phyloP scores from a whole-genome alignment of 2,329 filamentous ascomycete species.

The Scedosporium aurantiacum region DNA sequence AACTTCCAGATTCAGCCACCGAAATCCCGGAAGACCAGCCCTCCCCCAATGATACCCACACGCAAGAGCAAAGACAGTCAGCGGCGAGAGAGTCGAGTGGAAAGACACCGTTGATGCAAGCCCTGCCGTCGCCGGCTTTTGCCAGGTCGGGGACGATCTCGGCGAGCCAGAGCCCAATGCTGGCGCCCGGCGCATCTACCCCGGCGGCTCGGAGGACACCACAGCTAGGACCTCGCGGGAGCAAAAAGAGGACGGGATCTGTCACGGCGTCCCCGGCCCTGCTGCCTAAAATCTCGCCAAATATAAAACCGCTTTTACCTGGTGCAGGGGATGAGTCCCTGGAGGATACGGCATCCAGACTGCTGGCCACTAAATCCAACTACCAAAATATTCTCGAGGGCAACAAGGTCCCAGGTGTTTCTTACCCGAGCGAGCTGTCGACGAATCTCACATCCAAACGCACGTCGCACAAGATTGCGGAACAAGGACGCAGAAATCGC shows the following conservation, averaged over 20 bases:
- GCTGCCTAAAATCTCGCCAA: slow-evolving; percentile 81
- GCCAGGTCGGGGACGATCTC: slow-evolving; percentile 31
- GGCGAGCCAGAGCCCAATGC: slow-evolving; percentile 56
- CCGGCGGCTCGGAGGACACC: slow-evolving; percentile 41
- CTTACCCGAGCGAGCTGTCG: slow-evolving; percentile 81
- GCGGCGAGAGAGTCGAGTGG: slow-evolving; percentile 27
- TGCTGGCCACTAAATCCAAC: slow-evolving; percentile 90
- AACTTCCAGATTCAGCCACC: slow-evolving; percentile 62
- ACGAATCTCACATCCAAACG: slow-evolving; percentile 93
- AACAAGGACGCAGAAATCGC: slow-evolving; percentile 87
- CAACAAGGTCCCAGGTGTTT: slow-evolving; percentile 78
- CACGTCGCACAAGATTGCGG: slow-evolving; percentile 94
- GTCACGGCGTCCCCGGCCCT: slow-evolving; percentile 78
- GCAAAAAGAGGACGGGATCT: slow-evolving; percentile 61
- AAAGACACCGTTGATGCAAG: slow-evolving; percentile 40
- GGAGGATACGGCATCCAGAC: slow-evolving; percentile 54
- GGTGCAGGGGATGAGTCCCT: slow-evolving; percentile 37
- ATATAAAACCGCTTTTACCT: slow-evolving; percentile 81
- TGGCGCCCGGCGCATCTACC: slow-evolving; percentile 38
- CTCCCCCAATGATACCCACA: slow-evolving; percentile 39
- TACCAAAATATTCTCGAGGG: slow-evolving; percentile 97
- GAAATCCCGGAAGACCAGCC: slow-evolving; percentile 24
- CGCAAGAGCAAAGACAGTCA: slow-evolving; percentile 28
- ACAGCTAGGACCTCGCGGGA: slow-evolving; percentile 42
- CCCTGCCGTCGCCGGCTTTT: slow-evolving; percentile 37